Conservation (phyloP, 1,139 yeast genomes). For the Blastobotrys aristatus region DNA sequence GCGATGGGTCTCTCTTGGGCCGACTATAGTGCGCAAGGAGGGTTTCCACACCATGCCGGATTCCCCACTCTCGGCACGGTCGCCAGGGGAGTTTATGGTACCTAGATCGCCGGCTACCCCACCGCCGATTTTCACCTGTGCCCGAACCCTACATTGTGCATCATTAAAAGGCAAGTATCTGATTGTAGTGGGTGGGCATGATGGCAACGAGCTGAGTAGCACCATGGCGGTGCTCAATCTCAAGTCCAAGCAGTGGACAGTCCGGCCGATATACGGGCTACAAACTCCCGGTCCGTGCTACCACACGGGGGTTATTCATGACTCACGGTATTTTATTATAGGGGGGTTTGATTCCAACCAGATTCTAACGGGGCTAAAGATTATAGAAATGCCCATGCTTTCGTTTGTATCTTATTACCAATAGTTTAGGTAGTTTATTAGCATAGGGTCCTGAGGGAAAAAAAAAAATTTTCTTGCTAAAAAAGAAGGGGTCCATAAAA, state of each 20-base stretch:
- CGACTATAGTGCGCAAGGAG: background rate
- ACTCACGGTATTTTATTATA: slow-evolving; percentile 21
- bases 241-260: slow-evolving; percentile 19
- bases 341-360: slow-evolving; percentile 24
- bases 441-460: too few relatives aligned
- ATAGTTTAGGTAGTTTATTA: too few relatives aligned
- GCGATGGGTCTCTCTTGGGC: slow-evolving; percentile 18
- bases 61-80: too few relatives aligned
- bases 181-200: slow-evolving; percentile 25
- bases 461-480: too few relatives aligned
- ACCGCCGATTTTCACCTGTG: slow-evolving; percentile 7
- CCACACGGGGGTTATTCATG: slow-evolving; percentile 21
- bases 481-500: too few relatives aligned
- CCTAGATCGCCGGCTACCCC: slow-evolving; percentile 12
- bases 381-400: slow-evolving; percentile 24
- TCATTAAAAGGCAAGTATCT: slow-evolving; percentile 20
- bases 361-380: slow-evolving; percentile 21
- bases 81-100: background rate
- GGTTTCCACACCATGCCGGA: too few relatives aligned
- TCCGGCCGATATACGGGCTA: slow-evolving; percentile 21
- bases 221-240: slow-evolving; percentile 20
- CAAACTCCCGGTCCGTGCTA: slow-evolving; percentile 23
- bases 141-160: slow-evolving; percentile 22
- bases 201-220: slow-evolving; percentile 20
- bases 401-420: background rate